phyloP scores from a whole-genome alignment of 2,329 filamentous ascomycete genomes.

The Scedosporium boydii region DNA sequence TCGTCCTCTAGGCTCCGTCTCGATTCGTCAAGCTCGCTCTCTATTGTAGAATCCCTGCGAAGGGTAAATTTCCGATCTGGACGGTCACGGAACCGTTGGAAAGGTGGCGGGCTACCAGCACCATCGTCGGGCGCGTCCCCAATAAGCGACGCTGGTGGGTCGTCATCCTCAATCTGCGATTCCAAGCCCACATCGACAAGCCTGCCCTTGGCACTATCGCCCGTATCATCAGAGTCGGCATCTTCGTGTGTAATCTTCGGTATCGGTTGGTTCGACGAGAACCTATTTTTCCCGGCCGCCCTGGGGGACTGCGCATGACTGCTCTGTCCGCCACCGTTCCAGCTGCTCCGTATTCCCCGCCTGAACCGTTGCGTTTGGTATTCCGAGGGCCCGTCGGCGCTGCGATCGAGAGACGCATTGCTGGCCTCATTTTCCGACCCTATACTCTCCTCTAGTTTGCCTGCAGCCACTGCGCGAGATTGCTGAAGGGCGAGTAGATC shows the following conservation, averaged over 20 bases:
- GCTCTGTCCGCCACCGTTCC: conserved; percentile 41
- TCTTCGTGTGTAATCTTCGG: not conserved
- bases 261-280: not conserved
- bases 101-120: conserved; percentile 49
- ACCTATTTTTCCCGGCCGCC: not conserved
- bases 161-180: conserved; percentile 49
- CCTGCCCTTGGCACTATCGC: conserved; percentile 41
- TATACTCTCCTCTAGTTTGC: conserved; percentile 74
- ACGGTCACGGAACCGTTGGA: conserved; percentile 46
- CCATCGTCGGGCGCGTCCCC: conserved; percentile 32
- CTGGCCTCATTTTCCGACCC: conserved; percentile 69
- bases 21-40: conserved; percentile 37
- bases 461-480: conserved; percentile 80
- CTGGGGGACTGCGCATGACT: conserved; percentile 10
- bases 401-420: conserved; percentile 43
- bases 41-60: conserved; percentile 32
- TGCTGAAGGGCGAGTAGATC: conserved; percentile 87
- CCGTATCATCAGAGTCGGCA: not conserved
- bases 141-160: conserved; percentile 51
- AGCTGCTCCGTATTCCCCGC: conserved; percentile 53
- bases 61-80: conserved; percentile 28
- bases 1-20: conserved; percentile 6
- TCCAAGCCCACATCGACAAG: conserved; percentile 86
- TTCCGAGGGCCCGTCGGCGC: conserved; percentile 14
- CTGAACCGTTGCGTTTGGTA: conserved; percentile 16